Evolutionary conservation across 306 rosid species (phyloP).

Genomic region (Rubus idaeus): DNA sequence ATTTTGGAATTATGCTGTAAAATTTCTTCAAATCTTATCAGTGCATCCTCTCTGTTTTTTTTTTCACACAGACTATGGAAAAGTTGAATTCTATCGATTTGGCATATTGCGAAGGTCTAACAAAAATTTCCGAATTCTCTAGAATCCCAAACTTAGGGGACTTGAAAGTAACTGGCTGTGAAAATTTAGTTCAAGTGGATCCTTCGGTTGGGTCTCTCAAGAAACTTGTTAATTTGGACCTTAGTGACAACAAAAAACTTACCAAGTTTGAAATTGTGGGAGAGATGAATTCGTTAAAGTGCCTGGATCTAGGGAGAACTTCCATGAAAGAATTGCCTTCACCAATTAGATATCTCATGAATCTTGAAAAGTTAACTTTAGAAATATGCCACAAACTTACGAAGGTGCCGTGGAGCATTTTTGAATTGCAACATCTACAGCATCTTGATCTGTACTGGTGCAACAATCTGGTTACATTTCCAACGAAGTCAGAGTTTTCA

Average conservation of each 20-base stretch:
- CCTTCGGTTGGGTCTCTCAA: not conserved
- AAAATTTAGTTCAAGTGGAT: not conserved
- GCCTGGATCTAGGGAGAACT: not conserved
- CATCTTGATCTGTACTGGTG: not conserved
- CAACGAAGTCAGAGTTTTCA: no score
- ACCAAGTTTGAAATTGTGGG: not conserved
- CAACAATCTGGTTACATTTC: not conserved
- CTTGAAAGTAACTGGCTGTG: not conserved
- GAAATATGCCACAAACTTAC: not conserved
- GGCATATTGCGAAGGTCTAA: not conserved
- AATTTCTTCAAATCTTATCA: no score
- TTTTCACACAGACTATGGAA: not conserved
- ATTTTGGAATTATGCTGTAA: no score
- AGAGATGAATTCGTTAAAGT: not conserved
- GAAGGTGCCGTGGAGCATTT: not conserved
- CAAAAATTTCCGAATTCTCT: not conserved
- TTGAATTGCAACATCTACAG: not conserved
- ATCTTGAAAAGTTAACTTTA: accelerated
- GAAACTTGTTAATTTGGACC: not conserved
- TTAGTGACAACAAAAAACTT: not conserved
- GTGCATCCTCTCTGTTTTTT: no score
- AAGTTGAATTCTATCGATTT: not conserved
- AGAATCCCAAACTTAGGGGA: not conserved
- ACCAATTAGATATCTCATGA: not conserved
- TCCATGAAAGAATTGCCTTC: not conserved